Evolutionary conservation across 805 yeast species (phyloP), one percentile per base, ranked within the genome.

Genomic region (Sungouiella blattae): DNA sequence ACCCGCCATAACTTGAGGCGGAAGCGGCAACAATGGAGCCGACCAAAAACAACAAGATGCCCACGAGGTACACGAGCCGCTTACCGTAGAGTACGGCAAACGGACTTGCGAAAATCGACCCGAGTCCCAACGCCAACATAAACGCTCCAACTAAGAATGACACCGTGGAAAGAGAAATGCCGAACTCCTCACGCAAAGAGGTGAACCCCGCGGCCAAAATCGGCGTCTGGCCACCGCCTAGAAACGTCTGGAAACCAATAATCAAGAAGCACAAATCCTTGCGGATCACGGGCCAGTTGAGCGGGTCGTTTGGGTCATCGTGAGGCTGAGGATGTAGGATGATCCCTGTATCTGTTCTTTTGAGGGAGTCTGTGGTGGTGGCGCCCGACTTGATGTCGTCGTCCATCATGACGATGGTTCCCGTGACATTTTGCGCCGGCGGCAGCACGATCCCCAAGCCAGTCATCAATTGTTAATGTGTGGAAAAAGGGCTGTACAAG

Each of bases 221-320:
- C 3, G 84, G 77, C 3, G 80, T 69, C 54, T 74, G 79, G 21
- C 84, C 83, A 20, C 83, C 84, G 4, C 78, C 77, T 8, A 78
- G 57, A 45, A 78, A 73, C 9, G 77, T 73, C 41, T 73, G 80
- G 45, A 74, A 67, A 4, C 83, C 82, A 22, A 78, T 67, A 12
- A 70, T 71, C 8, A 66, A 44, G 26, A 78, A 56, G 6, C 81
- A 75, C 30, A 75, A 39, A 41, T 78, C 83, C 18, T 81, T 60
- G 26, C 75, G 62, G 77, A 80, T 74, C 6, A 67, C 47, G 1
- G 83, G 81, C 85, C 84, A 77, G 47, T 78, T 79, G 26, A 78
- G 60, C 2, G 85, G 85, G 43, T 78, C 85, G 46, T 79, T 77
- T 4, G 81, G 80, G 42, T 72, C 62, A 44, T 77, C 75, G 25